These are phyloP conservation scores for Salmacisia buchloeana DNA, from an alignment of 1,284 basidiomycete species.

Conservation along the genomic window DNA sequence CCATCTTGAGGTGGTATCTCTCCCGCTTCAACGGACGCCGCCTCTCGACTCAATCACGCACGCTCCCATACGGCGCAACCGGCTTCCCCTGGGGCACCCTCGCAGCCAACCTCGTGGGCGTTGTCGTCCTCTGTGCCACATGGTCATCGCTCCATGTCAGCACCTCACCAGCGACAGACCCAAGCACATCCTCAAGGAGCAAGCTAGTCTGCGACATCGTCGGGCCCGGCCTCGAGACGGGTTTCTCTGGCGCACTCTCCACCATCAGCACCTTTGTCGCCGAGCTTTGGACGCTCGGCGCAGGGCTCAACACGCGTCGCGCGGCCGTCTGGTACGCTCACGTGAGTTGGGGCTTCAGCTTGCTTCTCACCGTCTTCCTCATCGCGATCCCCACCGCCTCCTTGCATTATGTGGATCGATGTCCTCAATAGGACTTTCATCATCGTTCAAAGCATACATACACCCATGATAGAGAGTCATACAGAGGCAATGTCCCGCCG, in stretches of 20 bases:
- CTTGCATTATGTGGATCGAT: neutral
- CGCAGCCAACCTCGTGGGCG: conserved; percentile 71
- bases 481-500: conserved; percentile 14
- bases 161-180: neutral
- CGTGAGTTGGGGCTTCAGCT: conserved; percentile 27
- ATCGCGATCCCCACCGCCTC: conserved; percentile 14
- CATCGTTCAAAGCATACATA: neutral
- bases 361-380: conserved; percentile 36
- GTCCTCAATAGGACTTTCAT: neutral
- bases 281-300: conserved; percentile 60
- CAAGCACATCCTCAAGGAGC: conserved; percentile 10
- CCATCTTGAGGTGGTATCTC: conserved; percentile 75
- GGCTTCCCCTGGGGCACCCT: conserved; percentile 90
- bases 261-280: conserved; percentile 90
- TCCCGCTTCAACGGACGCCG: conserved; percentile 64
- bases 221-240: conserved; percentile 62
- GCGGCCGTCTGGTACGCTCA: conserved; percentile 35
- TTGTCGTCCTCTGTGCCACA: conserved; percentile 22
- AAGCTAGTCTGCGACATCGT: conserved; percentile 31
- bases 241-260: conserved; percentile 89
- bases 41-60: conserved; percentile 57
- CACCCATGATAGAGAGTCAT: neutral
- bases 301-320: conserved; percentile 52
- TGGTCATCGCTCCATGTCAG: conserved; percentile 31
- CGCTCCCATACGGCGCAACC: no score